Percentiles rank a stretch among this genome's conserved stretches.
Conservation (phyloP, 352 stramenopile species). For the Globisporangium apiculatum region DNA sequence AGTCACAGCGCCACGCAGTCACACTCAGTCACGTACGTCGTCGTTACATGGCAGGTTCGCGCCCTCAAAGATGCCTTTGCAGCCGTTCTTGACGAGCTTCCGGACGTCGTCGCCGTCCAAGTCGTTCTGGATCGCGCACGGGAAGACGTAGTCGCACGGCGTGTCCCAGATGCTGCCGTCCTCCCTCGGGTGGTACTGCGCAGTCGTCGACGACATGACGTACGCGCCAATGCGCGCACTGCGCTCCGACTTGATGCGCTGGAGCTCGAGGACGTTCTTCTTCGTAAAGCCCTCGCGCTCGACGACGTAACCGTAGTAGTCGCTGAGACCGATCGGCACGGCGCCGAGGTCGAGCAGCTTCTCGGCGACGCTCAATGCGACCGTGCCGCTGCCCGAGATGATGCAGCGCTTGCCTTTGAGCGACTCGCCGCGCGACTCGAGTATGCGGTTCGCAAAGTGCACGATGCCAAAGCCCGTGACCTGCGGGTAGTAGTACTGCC, state of each 20-base stretch:
- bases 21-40: conserved; percentile 22
- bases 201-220: conserved; percentile 86
- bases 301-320: conserved; percentile 94
- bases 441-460: conserved; percentile 93
- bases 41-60: conserved; percentile 79
- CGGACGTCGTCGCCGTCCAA: conserved; percentile 76
- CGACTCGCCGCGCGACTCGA: conserved; percentile 89
- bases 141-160: conserved; percentile 95
- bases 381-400: conserved; percentile 93
- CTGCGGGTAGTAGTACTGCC: conserved; percentile 86
- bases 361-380: conserved; percentile 90
- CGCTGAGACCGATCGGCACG: conserved; percentile 94
- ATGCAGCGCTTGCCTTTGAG: conserved; percentile 95
- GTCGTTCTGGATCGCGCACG: conserved; percentile 93
- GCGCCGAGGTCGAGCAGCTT: conserved; percentile 95
- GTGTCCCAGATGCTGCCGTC: conserved; percentile 83
- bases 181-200: conserved; percentile 78
- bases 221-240: conserved; percentile 77
- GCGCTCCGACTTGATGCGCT: conserved; percentile 78
- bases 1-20: no score
- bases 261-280: conserved; percentile 66
- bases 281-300: conserved; percentile 86
- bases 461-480: conserved; percentile 91
- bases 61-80: conserved; percentile 85
- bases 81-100: conserved; percentile 82